A percentile compares a stretch with the other conserved stretches of the same genome.
Conservation (phyloP, 1,284 basidiomycete species). For the Neotropicomus parvogracilis region DNA sequence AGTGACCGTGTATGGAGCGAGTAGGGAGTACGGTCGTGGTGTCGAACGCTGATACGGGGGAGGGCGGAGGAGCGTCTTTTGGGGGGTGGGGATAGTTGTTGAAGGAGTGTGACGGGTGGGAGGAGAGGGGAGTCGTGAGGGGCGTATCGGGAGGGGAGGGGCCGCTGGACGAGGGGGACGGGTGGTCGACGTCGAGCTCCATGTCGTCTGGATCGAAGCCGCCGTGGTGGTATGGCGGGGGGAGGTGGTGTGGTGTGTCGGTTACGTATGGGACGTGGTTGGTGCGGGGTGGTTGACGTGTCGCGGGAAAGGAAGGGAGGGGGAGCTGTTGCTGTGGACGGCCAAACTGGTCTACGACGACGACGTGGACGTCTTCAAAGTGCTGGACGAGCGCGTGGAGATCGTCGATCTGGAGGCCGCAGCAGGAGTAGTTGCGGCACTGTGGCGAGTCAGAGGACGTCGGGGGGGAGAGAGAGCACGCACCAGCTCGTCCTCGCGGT, state of each 20-base stretch:
- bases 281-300: conserved; percentile 28
- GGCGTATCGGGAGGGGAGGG: conserved; percentile 51
- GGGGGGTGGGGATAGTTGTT: conserved; percentile 39
- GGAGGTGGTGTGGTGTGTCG: conserved; percentile 17
- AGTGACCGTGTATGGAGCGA: conserved; percentile 32
- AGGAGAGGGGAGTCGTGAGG: conserved; percentile 44
- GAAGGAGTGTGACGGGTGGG: conserved; percentile 46
- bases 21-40: conserved; percentile 45
- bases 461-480: conserved; percentile 25
- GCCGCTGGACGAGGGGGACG: conserved; percentile 44
- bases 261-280: conserved; percentile 18
- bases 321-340: conserved; percentile 41
- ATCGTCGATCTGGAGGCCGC: conserved; percentile 73
- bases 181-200: conserved; percentile 67
- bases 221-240: conserved; percentile 27
- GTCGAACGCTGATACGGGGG: conserved; percentile 47
- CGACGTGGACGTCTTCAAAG: conserved; percentile 81
- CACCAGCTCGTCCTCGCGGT: conserved; percentile 67
- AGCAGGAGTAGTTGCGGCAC: conserved; percentile 83
- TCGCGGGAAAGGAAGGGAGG: conserved; percentile 43
- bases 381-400: conserved; percentile 84
- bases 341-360: conserved; percentile 60
- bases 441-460: conserved; percentile 23
- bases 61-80: conserved; percentile 25
- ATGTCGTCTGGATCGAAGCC: conserved; percentile 73